Evolutionary conservation across 352 stramenopile genomes (phyloP).

Genomic region (Globisporangium polare): DNA sequence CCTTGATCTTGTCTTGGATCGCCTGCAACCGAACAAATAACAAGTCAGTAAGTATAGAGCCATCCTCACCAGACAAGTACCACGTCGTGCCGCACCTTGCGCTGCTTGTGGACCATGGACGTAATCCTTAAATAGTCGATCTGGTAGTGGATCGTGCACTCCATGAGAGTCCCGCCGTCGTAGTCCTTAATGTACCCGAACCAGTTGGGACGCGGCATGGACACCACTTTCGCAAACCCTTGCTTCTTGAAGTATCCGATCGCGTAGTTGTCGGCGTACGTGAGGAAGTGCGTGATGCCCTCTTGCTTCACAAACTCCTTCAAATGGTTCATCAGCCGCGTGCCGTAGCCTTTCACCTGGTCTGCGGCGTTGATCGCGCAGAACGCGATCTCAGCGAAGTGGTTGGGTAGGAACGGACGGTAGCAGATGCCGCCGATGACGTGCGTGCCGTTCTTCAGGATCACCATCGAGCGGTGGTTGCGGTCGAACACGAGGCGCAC

Average conservation of each 20-base stretch:
- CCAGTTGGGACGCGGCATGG: conserved; percentile 87
- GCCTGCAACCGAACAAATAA: conserved; percentile 27
- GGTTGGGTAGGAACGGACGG: conserved; percentile 90
- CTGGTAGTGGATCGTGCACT: conserved; percentile 97
- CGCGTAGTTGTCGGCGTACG: conserved; percentile 98
- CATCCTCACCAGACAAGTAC: conserved; percentile 9
- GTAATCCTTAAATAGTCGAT: conserved; percentile 97
- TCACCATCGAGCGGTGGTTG: conserved; percentile 91
- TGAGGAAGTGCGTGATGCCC: conserved; percentile 95
- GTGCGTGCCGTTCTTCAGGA: conserved; percentile 88
- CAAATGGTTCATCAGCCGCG: conserved; percentile 99
- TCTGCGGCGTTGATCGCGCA: conserved; percentile 96
- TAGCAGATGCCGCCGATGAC: conserved; percentile 99
- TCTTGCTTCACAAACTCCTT: conserved; percentile 96
- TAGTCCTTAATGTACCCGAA: conserved; percentile 99
- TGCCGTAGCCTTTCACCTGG: conserved; percentile 97
- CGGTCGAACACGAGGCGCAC: conserved; percentile 98
- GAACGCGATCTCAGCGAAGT: conserved; percentile 99
- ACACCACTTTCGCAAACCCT: conserved; percentile 85
- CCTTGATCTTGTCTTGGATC: conserved; percentile 82
- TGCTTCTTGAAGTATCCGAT: conserved; percentile 99
- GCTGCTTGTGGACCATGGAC: conserved; percentile 93
- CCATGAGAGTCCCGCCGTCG: conserved; percentile 98
- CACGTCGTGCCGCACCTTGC: conserved; percentile 63
- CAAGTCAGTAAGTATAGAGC: conserved; percentile 16